Percentiles rank a stretch among this genome's conserved stretches.
These are phyloP conservation scores for Trametes elegans DNA, from an alignment of 768 basidiomycete species.

Conservation along the genomic window DNA sequence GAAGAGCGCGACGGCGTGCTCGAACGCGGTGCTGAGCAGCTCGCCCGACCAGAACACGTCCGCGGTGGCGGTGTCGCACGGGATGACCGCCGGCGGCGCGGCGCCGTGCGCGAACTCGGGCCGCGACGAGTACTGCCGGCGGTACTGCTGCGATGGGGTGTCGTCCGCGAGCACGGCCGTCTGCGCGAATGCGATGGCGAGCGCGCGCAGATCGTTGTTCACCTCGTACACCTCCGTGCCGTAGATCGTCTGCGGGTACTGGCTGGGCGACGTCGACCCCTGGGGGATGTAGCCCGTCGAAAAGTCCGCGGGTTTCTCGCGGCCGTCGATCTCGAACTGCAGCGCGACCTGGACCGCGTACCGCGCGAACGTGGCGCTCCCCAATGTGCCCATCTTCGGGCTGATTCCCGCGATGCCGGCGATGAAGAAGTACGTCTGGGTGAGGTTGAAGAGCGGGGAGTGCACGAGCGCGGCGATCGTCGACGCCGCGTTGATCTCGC, in stretches of 20 bases:
- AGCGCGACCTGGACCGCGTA: constrained; percentile 39
- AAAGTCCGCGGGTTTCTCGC: constrained; percentile 37
- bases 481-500: constrained; percentile 42
- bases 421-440: constrained; percentile 40
- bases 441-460: constrained; percentile 36
- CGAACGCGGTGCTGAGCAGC: constrained; percentile 36
- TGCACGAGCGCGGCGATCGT: constrained; percentile 33
- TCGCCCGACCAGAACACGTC: constrained; percentile 38
- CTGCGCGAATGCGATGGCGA: constrained; percentile 29
- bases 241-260: constrained; percentile 31
- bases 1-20: constrained; percentile 35
- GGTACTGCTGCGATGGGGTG: constrained; percentile 29
- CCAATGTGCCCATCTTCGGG: constrained; percentile 38
- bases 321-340: constrained; percentile 41
- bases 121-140: constrained; percentile 28
- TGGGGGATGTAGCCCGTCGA: constrained; percentile 37
- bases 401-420: constrained; percentile 42
- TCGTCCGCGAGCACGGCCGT: constrained; percentile 37
- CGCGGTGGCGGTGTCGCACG: constrained; percentile 37
- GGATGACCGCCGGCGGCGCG: constrained; percentile 31
- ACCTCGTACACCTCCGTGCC: constrained; percentile 46
- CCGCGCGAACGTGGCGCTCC: constrained; percentile 35
- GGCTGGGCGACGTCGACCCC: constrained; percentile 28
- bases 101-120: constrained; percentile 31
- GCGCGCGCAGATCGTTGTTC: constrained; percentile 38